These are phyloP conservation scores for Thinopyrum elongatum DNA, from an alignment of 176 grass and related monocot species.

Conservation along the genomic window DNA sequence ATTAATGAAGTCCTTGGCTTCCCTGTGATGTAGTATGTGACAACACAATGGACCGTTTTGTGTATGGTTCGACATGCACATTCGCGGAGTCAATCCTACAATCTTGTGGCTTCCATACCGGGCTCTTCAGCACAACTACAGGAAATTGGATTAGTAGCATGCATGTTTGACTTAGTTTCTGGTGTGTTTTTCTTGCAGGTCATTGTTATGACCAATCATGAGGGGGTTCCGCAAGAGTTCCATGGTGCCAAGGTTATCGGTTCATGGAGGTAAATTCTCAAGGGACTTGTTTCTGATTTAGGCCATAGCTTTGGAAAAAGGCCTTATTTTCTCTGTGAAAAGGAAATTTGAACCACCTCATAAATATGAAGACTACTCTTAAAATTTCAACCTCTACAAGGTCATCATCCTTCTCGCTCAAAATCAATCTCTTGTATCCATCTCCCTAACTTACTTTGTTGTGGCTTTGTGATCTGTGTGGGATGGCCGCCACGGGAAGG, in stretches of 20 bases:
- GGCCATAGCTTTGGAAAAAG: no score
- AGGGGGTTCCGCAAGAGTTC: constrained; percentile 84
- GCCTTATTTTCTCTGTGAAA: no score
- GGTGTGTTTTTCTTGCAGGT: constrained; percentile 36
- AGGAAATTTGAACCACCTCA: no score
- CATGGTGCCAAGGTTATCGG: constrained; percentile 86
- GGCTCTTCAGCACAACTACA: not conserved
- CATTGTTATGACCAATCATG: constrained; percentile 89
- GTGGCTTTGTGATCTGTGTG: no score
- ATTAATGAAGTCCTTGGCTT: not conserved
- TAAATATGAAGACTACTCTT: no score
- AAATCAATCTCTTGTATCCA: no score
- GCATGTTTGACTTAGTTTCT: no score
- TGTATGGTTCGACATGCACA: constrained; percentile 83
- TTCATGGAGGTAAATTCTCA: constrained; percentile 75
- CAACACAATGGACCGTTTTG: constrained; percentile 1
- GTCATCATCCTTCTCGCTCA: no score
- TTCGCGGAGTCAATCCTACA: constrained; percentile 81
- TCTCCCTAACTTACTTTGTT: no score
- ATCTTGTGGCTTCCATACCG: constrained; percentile 61
- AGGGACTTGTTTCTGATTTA: no score
- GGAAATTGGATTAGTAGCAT: not conserved
- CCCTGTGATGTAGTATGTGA: not conserved
- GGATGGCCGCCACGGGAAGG: no score
- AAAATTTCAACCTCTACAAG: no score